Base-by-base conservation (phyloP, 2,329 filamentous ascomycete genomes). In the Epichloe hybrida region DNA sequence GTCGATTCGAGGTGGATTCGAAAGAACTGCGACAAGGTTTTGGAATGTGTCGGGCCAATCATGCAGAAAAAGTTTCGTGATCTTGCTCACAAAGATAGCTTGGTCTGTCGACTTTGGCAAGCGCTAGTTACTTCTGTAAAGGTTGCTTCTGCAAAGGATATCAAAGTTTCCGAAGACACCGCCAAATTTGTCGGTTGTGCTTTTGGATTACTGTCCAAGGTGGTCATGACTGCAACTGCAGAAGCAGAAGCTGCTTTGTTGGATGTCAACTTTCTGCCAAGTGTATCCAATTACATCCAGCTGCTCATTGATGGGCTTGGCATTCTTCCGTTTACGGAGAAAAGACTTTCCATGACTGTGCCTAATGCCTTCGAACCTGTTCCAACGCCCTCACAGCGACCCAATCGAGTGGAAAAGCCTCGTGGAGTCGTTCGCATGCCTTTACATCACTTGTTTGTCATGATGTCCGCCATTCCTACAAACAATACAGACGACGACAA, bases 1-100 rank as follows among this genome's bases (percentile, higher is more conserved):
- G 71, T 97, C 6, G 89, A 97, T 60, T 75, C 86, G 4, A 88
- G 85, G 70, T 98, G 93, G 93, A 74, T 94, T 12, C 80, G 91
- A 49, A 83, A 79, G 52, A 88, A 87, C 54, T 71, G 84, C 4
- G 62, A 70, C 1, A 75, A 73, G 42, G 75, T 96, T 4, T 77
- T 95, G 36, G 66, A 75, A 3, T 70, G 84, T 8, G 75, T 82
- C 7, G 70, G 71, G 4, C 75, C 81, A 9, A 70, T 83, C 20
- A 66, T 88, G 3, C 77, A 80, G 65, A 74, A 69, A 50, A 76
- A 75, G 48, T 81, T 88, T 47, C 69, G 75, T 49, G 78, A 79
- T 15, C 61, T 91, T n/a, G 74, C 77, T 8, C 72, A 79, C 47
- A 72, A 77, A 1, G 75, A 76, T 17, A 86, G 79, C 55, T 58